Percentiles rank a stretch among this genome's conserved stretches.
phyloP scores from a whole-genome alignment of 225 moss, liverwort and hornwort genomes.

The Antitrichia curtipendula region DNA sequence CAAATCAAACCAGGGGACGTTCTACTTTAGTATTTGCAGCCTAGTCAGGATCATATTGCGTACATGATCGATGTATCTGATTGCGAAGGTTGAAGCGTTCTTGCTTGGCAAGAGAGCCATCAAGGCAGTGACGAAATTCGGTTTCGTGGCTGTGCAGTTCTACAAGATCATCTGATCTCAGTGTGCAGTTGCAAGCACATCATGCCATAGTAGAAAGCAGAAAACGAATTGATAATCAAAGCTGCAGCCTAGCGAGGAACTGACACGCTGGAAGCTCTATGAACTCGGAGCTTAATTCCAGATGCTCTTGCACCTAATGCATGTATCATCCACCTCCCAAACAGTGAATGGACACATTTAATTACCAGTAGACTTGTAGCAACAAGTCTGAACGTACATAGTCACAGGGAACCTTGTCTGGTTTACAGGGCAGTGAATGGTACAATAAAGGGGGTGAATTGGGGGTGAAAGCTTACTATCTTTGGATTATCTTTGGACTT shows the following conservation, averaged over 20 bases:
- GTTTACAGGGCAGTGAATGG: too few species aligned
- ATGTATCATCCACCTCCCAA: background rate
- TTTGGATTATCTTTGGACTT: too few species aligned
- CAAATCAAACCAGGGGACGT: background rate
- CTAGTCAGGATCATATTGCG: background rate
- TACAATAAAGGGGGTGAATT: too few species aligned
- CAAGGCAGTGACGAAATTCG: background rate
- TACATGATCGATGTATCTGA: background rate
- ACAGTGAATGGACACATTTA: background rate
- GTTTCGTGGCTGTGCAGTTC: background rate
- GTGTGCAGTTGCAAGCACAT: background rate
- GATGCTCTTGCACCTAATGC: background rate
- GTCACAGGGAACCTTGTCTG: too few species aligned
- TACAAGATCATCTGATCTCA: background rate
- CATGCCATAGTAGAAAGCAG: too few species aligned
- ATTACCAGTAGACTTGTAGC: background rate
- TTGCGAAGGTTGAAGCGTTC: background rate
- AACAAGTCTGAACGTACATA: background rate
- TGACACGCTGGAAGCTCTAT: background rate
- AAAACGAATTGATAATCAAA: too few species aligned
- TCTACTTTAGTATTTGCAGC: background rate
- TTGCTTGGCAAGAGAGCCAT: background rate
- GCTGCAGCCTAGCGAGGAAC: background rate
- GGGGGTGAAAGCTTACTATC: too few species aligned
- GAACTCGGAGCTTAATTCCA: background rate